phyloP scores from a whole-genome alignment of 192 early-diverging fungal genomes.

The Coemansia sp. region DNA sequence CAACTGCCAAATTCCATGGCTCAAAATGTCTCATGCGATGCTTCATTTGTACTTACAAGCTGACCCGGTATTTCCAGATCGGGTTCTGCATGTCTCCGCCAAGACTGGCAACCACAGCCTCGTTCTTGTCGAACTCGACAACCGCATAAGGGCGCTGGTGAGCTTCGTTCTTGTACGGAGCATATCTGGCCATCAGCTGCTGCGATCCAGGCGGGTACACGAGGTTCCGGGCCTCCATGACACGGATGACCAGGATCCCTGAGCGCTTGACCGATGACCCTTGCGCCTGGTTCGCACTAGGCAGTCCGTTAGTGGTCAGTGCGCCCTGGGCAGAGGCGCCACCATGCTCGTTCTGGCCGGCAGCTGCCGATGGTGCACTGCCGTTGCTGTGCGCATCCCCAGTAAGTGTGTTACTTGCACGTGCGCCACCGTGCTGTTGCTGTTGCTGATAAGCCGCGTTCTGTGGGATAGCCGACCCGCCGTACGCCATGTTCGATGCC shows the following conservation, averaged over 20 bases:
- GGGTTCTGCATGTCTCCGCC: slow-evolving; percentile 76
- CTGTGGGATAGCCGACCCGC: slow-evolving; percentile 10
- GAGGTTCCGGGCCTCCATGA: slow-evolving; percentile 79
- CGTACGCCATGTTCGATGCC: slow-evolving; percentile 23
- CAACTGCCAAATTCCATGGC: too few species aligned
- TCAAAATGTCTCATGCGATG: background rate
- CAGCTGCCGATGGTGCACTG: slow-evolving; percentile 14
- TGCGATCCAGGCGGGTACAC: slow-evolving; percentile 65
- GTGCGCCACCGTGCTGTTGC: slow-evolving; percentile 28
- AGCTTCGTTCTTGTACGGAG: slow-evolving; percentile 57
- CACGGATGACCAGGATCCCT: slow-evolving; percentile 77
- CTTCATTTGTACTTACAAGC: slow-evolving; percentile 64
- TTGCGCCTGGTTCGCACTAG: slow-evolving; percentile 30
- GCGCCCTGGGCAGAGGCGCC: slow-evolving; percentile 12
- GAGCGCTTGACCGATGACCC: slow-evolving; percentile 46
- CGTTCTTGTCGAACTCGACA: slow-evolving; percentile 94
- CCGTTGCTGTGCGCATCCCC: background rate
- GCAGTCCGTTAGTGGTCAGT: slow-evolving; percentile 46
- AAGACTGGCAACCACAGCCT: slow-evolving; percentile 78
- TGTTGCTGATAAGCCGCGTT: slow-evolving; percentile 12
- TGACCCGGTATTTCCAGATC: slow-evolving; percentile 74
- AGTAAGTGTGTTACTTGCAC: slow-evolving; percentile 19
- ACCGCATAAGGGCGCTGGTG: slow-evolving; percentile 84
- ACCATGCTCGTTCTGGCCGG: slow-evolving; percentile 16
- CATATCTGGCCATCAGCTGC: slow-evolving; percentile 55